Percentiles rank a stretch among this genome's conserved stretches.
Conservation (phyloP, 179 eudicot genomes). For the Vitellaria paradoxa region DNA sequence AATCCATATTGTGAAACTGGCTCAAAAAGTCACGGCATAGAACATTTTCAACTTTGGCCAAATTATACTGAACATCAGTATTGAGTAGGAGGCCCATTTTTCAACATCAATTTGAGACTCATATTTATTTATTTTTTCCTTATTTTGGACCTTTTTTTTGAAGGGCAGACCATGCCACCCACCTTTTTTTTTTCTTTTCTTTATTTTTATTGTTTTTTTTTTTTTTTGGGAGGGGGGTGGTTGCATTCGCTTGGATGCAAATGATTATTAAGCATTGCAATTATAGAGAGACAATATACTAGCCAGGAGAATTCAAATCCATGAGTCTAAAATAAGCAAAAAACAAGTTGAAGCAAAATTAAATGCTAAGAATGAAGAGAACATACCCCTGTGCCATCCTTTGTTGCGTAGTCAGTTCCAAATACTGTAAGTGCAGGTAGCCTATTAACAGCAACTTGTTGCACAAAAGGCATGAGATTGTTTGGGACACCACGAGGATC, state of each 20-base stretch:
- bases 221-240: neutral
- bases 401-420: conserved; percentile 83
- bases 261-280: neutral
- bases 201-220: too few relatives aligned
- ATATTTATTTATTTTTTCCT: too few relatives aligned
- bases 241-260: neutral
- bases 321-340: neutral
- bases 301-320: neutral
- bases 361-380: conserved; percentile 1
- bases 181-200: too few relatives aligned
- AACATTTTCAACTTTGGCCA: neutral
- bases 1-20: neutral
- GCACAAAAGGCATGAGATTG: conserved; percentile 97
- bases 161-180: too few relatives aligned
- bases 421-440: conserved; percentile 71
- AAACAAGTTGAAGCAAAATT: neutral
- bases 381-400: conserved; percentile 98
- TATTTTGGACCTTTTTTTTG: too few relatives aligned
- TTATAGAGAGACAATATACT: neutral
- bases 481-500: conserved; percentile 95
- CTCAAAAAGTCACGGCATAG: neutral
- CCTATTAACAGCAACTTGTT: conserved; percentile 98
- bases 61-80: neutral
- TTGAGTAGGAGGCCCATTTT: neutral
- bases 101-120: too few relatives aligned